phyloP scores from a whole-genome alignment of 257 asterid genomes.

The Hygrophila difformis region DNA sequence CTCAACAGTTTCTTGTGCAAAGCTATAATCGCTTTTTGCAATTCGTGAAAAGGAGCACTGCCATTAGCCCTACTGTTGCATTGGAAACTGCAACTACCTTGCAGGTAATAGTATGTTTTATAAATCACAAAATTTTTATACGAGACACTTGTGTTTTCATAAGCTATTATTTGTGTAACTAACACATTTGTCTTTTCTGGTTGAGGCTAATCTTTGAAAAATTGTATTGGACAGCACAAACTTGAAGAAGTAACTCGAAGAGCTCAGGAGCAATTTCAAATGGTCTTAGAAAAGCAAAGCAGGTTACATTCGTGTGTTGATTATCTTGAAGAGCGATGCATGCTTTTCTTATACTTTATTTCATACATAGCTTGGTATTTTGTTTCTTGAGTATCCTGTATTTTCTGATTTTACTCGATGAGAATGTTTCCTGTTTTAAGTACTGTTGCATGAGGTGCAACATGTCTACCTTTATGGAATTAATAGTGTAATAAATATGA shows the following conservation, averaged over 20 bases:
- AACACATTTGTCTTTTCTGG: slow-evolving; percentile 16
- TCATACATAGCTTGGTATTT: too few species aligned
- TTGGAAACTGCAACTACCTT: slow-evolving; percentile 90
- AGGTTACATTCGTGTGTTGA: slow-evolving; percentile 35
- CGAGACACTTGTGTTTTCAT: slow-evolving; percentile 10
- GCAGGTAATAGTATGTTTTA: slow-evolving; percentile 65
- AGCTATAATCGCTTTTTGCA: slow-evolving; percentile 78
- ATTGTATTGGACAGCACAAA: slow-evolving; percentile 57
- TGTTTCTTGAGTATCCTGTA: too few species aligned
- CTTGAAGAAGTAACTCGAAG: slow-evolving; percentile 89
- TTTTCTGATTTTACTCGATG: too few species aligned
- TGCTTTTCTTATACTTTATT: background rate
- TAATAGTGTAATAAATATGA: too few species aligned
- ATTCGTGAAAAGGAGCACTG: slow-evolving; percentile 88
- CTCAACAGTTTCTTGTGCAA: slow-evolving; percentile 79
- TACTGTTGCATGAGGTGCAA: too few species aligned
- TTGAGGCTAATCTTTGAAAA: slow-evolving; percentile 28
- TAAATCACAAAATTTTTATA: slow-evolving; percentile 6
- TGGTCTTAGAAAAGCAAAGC: slow-evolving; percentile 96
- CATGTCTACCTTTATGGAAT: too few species aligned
- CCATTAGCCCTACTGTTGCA: slow-evolving; percentile 90
- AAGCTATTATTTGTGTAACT: slow-evolving; percentile 3
- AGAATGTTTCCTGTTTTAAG: too few species aligned
- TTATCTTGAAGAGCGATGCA: slow-evolving; percentile 10
- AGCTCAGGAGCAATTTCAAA: slow-evolving; percentile 98